Evolutionary conservation across 1,284 basidiomycete genomes (phyloP), one percentile per base, ranked within the genome.

Genomic region (Inonotus obliquus): DNA sequence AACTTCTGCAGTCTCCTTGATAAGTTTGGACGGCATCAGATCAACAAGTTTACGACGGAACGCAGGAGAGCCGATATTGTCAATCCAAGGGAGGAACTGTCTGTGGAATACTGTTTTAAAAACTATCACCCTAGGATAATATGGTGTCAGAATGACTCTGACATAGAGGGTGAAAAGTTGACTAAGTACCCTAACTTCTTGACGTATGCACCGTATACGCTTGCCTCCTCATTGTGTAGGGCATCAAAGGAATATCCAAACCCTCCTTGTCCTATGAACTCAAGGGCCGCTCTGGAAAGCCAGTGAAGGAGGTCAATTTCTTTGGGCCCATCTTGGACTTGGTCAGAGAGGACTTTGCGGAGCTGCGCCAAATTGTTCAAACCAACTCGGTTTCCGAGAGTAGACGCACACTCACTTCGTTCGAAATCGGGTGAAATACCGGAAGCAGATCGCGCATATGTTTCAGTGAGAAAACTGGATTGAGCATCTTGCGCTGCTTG

Each of bases 211-310:
- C 69, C 63, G 63, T 77, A 74, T 21, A 67, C 64, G 64, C 75
- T 65, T 38, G 64, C 57, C 5, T 63, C 53, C 19, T 69, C 64
- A 13, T 69, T 62, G 11, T 65, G 63, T n/a, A 79, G 68, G 1
- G 72, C 55, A 60, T 77, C 74, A 58, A 80, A 80, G 0, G 75
- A 75, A 63, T 78, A 73, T 2, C 79, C 76, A n/a, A 77, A 63
- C 1, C 75, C 75, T 10, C 67, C 69, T 65, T 71, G 71, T 13
- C 72, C 72, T 38, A 76, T 69, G 23, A 71, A 64, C 61, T 76
- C 74, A n/a, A 75, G 60, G 23, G 77, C 75, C 4, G 70, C 69
- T 14, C 73, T 70, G 1, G 71, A 67, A 69, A 75, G 72, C 76
- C 76, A 79, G 17, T 71, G 66, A 14, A 76, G 61, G 25, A 79